Evolutionary conservation across 2,329 filamentous ascomycete species (phyloP), one percentile per base, ranked within the genome.

Genomic region (Sporothrix brasiliensis): DNA sequence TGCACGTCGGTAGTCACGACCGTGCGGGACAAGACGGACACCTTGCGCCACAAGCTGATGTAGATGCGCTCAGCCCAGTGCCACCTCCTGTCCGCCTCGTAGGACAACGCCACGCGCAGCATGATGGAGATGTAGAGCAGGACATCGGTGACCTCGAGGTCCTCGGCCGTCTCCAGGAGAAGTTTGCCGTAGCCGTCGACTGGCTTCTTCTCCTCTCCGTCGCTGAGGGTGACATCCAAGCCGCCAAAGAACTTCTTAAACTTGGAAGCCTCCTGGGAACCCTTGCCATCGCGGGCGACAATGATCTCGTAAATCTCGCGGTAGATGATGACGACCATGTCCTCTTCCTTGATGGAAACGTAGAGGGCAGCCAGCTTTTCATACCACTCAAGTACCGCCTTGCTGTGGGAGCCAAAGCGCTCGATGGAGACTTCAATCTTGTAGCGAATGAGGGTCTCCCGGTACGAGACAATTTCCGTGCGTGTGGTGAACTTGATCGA

Each of bases 31-130:
- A 76, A 75, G 30, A 77, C 74, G 9, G 78, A 80, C 63, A 81
- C 75, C n/a, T 77, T 77, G 6, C 79, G 77, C 80, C 80, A 82
- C 9, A 82, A 77, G 21, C 76, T 77, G 67, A 81, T 76, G 69
- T 80, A 82, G 7, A 81, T 76, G 24, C 77, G 77, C 75, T 82
- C 80, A 0, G 80, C 80, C 6, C 78, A 75, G 60, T 77, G 74
- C 67, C 76, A 75, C 69, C 80, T 75, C 27, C 76, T 73, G 11
- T 77, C 76, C 4, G 75, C 74, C 69, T 79, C 76, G 65, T 81
- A 82, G 0, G 77, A 76, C 21, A 75, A 71, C 0, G 80, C 80
- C 1, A 81, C 76, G 13, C 76, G 76, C 21, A 81, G 75, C 56
- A 80, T 76, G 69, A 81, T 77, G 1, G 75, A 74, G 34, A 81